A percentile compares a stretch with the other conserved stretches of the same genome.
Conservation (phyloP, 495 filamentous ascomycete genomes). For the Hypoxylon trugodes region DNA sequence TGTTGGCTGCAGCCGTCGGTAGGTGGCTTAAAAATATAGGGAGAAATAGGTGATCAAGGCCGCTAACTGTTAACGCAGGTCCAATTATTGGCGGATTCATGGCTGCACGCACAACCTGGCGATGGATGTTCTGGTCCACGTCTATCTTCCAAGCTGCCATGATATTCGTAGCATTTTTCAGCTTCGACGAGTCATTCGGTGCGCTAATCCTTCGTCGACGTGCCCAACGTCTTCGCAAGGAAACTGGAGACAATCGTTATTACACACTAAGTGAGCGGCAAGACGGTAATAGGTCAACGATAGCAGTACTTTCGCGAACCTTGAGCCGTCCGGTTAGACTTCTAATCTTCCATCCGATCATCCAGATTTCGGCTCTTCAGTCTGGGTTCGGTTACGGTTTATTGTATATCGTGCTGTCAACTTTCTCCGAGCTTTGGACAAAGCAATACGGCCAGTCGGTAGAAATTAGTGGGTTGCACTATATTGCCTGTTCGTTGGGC, state of each 20-base stretch:
- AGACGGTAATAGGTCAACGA: slow-evolving; percentile 47
- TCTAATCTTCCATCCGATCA: slow-evolving; percentile 50
- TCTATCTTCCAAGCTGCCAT: slow-evolving; percentile 66
- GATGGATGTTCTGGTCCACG: slow-evolving; percentile 71
- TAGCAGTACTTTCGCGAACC: slow-evolving; percentile 50
- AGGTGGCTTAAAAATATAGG: too few relatives aligned
- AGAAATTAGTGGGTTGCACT: slow-evolving; percentile 57
- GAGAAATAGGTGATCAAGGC: slow-evolving; percentile 52
- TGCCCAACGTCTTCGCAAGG: slow-evolving; percentile 63
- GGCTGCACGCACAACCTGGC: slow-evolving; percentile 57
- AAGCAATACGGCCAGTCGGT: slow-evolving; percentile 51
- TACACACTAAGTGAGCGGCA: slow-evolving; percentile 72
- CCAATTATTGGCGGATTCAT: slow-evolving; percentile 58
- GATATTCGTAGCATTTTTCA: slow-evolving; percentile 68
- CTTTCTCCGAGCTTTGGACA: slow-evolving; percentile 59
- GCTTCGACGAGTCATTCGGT: slow-evolving; percentile 72
- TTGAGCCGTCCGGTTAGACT: too few relatives aligned
- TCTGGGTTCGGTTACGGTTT: slow-evolving; percentile 46
- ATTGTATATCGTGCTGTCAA: slow-evolving; percentile 55
- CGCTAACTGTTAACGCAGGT: too few relatives aligned
- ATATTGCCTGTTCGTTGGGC: slow-evolving; percentile 54
- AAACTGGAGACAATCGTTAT: slow-evolving; percentile 65
- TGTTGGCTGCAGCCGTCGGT: slow-evolving; percentile 17
- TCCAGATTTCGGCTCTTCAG: slow-evolving; percentile 52
- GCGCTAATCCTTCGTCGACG: slow-evolving; percentile 65